Conservation (phyloP, 352 stramenopile species). For the Phytophthora idaei region DNA sequence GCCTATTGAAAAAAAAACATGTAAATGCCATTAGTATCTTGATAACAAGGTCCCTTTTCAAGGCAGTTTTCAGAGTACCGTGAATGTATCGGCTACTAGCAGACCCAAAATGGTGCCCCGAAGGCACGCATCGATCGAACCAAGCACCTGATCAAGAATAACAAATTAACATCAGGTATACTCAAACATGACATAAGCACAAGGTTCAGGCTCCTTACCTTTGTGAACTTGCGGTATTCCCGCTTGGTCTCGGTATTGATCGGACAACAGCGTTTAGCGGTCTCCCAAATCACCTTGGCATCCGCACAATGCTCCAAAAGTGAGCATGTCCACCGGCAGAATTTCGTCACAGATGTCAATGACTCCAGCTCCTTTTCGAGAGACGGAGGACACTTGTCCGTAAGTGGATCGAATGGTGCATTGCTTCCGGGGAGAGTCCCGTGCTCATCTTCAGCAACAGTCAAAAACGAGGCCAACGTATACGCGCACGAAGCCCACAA, state of each 20-base stretch:
- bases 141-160: conserved; percentile 56
- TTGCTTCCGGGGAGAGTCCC: conserved; percentile 19
- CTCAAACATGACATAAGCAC: neutral
- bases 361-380: conserved; percentile 87
- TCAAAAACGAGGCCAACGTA: conserved; percentile 79
- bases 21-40: conserved; percentile 2
- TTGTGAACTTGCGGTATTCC: conserved; percentile 89
- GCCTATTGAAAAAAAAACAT: conserved; percentile 41
- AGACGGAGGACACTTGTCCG: conserved; percentile 59
- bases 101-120: conserved; percentile 84
- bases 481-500: conserved; percentile 86
- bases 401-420: conserved; percentile 57
- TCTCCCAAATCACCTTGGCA: conserved; percentile 90
- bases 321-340: conserved; percentile 88
- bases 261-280: conserved; percentile 82
- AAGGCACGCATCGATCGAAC: conserved; percentile 84
- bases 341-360: conserved; percentile 78
- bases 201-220: conserved; percentile 40
- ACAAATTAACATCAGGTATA: conserved; percentile 3
- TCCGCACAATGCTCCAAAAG: conserved; percentile 85
- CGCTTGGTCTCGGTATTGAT: conserved; percentile 88
- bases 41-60: neutral
- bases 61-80: conserved; percentile 33
- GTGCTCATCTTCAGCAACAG: conserved; percentile 70
- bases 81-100: conserved; percentile 86